A percentile compares a stretch with the other conserved stretches of the same genome.
Conservation (phyloP, 2,329 filamentous ascomycete species). For the Trichothecium roseum region DNA sequence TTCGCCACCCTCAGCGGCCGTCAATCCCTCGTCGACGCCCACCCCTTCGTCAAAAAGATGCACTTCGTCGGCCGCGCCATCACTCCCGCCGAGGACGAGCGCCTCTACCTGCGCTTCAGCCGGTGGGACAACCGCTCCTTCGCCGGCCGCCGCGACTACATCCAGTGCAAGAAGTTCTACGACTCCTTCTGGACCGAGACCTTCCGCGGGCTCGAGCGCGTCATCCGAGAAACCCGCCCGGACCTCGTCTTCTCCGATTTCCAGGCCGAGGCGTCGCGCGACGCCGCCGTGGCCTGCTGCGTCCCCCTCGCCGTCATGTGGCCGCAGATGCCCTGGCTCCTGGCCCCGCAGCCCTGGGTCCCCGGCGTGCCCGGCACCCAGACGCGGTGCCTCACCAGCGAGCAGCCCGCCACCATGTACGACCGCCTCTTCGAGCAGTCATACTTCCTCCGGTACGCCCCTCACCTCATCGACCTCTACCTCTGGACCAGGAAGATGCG, state of each 20-base stretch:
- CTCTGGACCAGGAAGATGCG: slow-evolving; percentile 22
- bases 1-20: slow-evolving; percentile 27
- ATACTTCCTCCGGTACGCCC: slow-evolving; percentile 17
- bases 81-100: slow-evolving; percentile 15
- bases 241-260: slow-evolving; percentile 32
- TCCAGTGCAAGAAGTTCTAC: slow-evolving; percentile 25
- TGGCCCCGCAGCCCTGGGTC: slow-evolving; percentile 26
- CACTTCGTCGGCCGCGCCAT: slow-evolving; percentile 20
- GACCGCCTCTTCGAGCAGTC: slow-evolving; percentile 25
- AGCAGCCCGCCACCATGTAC: slow-evolving; percentile 25
- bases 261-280: slow-evolving; percentile 29
- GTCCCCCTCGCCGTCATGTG: slow-evolving; percentile 27
- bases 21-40: slow-evolving; percentile 19
- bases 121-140: slow-evolving; percentile 19
- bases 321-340: slow-evolving; percentile 29
- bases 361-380: slow-evolving; percentile 31
- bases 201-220: slow-evolving; percentile 8
- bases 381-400: slow-evolving; percentile 23
- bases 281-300: slow-evolving; percentile 25
- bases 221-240: slow-evolving; percentile 16
- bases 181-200: slow-evolving; percentile 25
- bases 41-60: slow-evolving; percentile 18
- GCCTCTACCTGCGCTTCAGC: slow-evolving; percentile 24
- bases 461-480: slow-evolving; percentile 16
- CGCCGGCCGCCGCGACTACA: slow-evolving; percentile 18